Base-by-base conservation (phyloP, 371 early-diverging fungal species). In the Rhizopus arrhizus region DNA sequence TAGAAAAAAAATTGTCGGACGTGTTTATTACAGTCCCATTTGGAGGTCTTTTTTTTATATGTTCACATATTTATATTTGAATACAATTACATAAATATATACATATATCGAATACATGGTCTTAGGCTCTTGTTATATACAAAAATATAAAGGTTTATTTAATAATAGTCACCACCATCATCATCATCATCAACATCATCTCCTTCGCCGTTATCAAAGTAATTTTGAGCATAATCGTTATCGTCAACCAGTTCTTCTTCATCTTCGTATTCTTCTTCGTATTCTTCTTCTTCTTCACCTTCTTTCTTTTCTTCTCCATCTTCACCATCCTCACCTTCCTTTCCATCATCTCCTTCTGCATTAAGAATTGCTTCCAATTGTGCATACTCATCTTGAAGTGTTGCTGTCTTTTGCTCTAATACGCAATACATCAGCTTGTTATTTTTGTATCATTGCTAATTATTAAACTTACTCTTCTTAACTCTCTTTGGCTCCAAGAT, bases 161-260 rank as follows among this genome's bases (percentile, higher is more conserved):
- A 40, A 45, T 56, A 66, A 47, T 61, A 68, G 56, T 68, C 53
- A 50, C 62, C 48, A 11, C 62, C 68, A 59, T 71, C 72, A 59
- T 78, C 80, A 54, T 75, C 80, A 42, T 75, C 82, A 56, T 79
- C 81, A 56, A 66, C 53, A 50, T 75, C 80, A 31, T 81, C 81
- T 3, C 64, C 79, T 68, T 78, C 77, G 38, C 78, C 84, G 57
- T 83, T 80, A 56, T 83, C 84, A 73, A 81, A 81, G 72, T 83
- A 81, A 34, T 71, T 80, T 61, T 78, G 71, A 16, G 67, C 75
- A 70, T 83, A 80, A 63, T 83, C 84, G 40, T 75, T 80, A 29
- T 76, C 80, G 58, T 81, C 84, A 5, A 75, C 69, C 36, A 73
- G 45, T 5, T 83, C 81, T 50, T 81, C 84, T 66, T 83, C 84